Percentiles rank a stretch among this genome's conserved stretches.
These are phyloP conservation scores for Eucalyptus sp. DNA, from an alignment of 345 rosid genomes.

Conservation along the genomic window DNA sequence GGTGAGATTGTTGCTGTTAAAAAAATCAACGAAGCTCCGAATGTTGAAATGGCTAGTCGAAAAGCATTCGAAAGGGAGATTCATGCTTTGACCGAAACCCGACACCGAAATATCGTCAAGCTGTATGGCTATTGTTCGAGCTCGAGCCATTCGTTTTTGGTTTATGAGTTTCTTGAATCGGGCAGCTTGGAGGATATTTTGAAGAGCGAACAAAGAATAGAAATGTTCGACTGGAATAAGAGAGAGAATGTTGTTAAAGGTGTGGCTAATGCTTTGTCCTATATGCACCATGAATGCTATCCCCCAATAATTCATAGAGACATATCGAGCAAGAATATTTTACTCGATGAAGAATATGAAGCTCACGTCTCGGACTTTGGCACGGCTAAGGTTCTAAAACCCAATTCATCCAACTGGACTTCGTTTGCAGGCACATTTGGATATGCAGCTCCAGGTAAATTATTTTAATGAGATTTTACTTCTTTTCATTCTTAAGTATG, in stretches of 20 bases:
- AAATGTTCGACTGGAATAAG: slow-evolving; percentile 6
- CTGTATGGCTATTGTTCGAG: no score
- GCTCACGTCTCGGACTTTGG: not conserved
- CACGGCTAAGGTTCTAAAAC: no score
- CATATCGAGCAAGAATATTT: not conserved
- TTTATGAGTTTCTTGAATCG: no score
- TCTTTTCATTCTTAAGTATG: no score
- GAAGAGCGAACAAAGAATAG: not conserved
- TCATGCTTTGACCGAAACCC: fast-evolving
- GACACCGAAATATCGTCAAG: not conserved
- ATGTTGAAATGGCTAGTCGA: not conserved
- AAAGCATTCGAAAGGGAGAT: slow-evolving; percentile 7
- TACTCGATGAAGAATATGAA: not conserved
- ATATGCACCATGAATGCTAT: not conserved
- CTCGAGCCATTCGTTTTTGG: no score
- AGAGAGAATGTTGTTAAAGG: not conserved
- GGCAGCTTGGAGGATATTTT: no score
- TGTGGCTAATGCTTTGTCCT: not conserved
- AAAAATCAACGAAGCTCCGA: not conserved
- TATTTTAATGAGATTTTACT: not conserved
- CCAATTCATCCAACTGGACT: not conserved
- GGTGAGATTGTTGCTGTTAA: slow-evolving; percentile 5
- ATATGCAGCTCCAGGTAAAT: not conserved
- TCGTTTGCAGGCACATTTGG: not conserved
- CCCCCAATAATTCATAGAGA: not conserved